Percentiles rank a stretch among this genome's conserved stretches.
Evolutionary conservation across 2,329 filamentous ascomycete genomes (phyloP).

Genomic region (Coccinonectria pachysandricola): DNA sequence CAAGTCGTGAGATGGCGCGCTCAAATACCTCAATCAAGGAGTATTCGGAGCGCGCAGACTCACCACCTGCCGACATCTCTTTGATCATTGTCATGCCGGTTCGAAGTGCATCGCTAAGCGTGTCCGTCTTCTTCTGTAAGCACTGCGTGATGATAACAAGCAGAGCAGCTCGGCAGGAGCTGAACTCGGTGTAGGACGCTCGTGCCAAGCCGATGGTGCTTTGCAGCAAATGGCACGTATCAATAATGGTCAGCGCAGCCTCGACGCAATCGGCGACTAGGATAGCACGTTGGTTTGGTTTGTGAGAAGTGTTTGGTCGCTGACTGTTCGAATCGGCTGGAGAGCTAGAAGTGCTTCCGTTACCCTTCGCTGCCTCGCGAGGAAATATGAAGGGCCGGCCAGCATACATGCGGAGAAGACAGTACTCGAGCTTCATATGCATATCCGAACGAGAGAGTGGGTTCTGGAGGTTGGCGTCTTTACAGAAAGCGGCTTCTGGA

Average conservation of each 20-base stretch:
- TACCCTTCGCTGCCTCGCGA: slow-evolving; percentile 15
- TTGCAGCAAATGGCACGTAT: slow-evolving; percentile 38
- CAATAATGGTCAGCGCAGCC: slow-evolving; percentile 39
- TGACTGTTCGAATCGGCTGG: slow-evolving; percentile 21
- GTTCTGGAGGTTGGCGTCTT: slow-evolving; percentile 30
- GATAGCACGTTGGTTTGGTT: slow-evolving; percentile 23
- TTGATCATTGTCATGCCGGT: slow-evolving; percentile 40
- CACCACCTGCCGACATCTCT: slow-evolving; percentile 41
- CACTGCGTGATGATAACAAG: slow-evolving; percentile 35
- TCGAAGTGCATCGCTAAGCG: slow-evolving; percentile 34
- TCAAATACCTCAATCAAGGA: slow-evolving; percentile 44
- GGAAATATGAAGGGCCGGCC: slow-evolving; percentile 43
- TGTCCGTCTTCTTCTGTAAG: slow-evolving; percentile 26
- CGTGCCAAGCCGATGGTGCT: slow-evolving; percentile 42
- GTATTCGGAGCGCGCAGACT: slow-evolving; percentile 41
- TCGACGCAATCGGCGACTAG: slow-evolving; percentile 43
- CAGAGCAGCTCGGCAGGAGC: slow-evolving; percentile 42
- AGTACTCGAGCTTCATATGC: slow-evolving; percentile 42
- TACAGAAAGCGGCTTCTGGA: slow-evolving; percentile 20
- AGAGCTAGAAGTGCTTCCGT: slow-evolving; percentile 20
- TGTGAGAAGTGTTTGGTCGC: slow-evolving; percentile 16
- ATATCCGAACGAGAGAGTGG: slow-evolving; percentile 36
- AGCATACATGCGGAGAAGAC: slow-evolving; percentile 41
- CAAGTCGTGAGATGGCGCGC: slow-evolving; percentile 34
- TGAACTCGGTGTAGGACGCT: slow-evolving; percentile 46